Evolutionary conservation across 2,329 filamentous ascomycete genomes (phyloP).

Genomic region (Aspergillus neoniger): DNA sequence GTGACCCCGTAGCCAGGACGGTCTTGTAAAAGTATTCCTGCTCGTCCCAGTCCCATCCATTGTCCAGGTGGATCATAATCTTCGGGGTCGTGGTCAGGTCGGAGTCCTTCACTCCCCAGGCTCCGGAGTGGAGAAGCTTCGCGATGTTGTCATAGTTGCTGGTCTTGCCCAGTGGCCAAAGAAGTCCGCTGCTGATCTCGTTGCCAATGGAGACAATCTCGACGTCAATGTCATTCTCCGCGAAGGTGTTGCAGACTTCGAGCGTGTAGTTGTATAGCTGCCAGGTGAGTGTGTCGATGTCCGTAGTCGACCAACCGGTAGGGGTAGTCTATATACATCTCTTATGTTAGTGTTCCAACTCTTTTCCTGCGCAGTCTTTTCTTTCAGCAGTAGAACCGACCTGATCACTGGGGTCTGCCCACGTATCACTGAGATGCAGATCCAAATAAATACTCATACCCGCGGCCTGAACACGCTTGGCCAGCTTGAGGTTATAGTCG

Average conservation of each 20-base stretch:
- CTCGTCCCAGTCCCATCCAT: slow-evolving; percentile 70
- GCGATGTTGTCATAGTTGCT: slow-evolving; percentile 62
- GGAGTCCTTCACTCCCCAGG: slow-evolving; percentile 66
- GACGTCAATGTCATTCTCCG: slow-evolving; percentile 56
- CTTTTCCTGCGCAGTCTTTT: background rate
- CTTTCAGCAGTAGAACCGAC: slow-evolving; percentile 24
- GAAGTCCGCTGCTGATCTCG: slow-evolving; percentile 67
- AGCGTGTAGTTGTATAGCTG: slow-evolving; percentile 70
- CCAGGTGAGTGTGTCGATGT: slow-evolving; percentile 60
- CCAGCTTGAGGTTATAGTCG: slow-evolving; percentile 70
- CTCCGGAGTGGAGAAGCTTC: slow-evolving; percentile 63
- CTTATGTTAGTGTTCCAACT: background rate
- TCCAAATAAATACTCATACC: slow-evolving; percentile 65
- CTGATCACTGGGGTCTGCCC: slow-evolving; percentile 69
- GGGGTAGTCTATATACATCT: slow-evolving; percentile 51
- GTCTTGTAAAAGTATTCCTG: slow-evolving; percentile 67
- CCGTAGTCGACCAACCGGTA: slow-evolving; percentile 61
- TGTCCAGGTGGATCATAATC: slow-evolving; percentile 75
- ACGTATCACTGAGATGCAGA: slow-evolving; percentile 68
- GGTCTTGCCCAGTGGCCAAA: slow-evolving; percentile 65
- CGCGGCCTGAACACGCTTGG: slow-evolving; percentile 63
- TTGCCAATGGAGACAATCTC: slow-evolving; percentile 71
- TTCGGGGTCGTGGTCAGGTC: slow-evolving; percentile 58
- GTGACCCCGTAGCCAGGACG: slow-evolving; percentile 55
- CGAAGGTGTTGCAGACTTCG: slow-evolving; percentile 62